These are phyloP conservation scores for Juncus inflexus DNA, from an alignment of 176 grass and related monocot species.

Conservation along the genomic window DNA sequence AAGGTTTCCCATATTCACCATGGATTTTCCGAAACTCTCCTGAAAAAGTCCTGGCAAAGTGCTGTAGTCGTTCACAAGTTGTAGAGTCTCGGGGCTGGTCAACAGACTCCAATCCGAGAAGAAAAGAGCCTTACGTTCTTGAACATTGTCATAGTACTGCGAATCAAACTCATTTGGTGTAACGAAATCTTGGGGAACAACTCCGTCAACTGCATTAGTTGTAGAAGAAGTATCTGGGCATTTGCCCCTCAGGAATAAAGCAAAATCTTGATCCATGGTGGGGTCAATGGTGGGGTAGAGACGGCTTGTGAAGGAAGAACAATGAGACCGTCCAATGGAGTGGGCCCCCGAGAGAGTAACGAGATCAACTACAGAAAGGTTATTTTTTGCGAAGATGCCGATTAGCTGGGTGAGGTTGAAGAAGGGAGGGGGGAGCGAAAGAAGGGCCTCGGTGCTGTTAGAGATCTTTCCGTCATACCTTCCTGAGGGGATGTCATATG, in stretches of 20 bases:
- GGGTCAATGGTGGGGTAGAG: slow-evolving; percentile 1
- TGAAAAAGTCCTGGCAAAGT: slow-evolving; percentile 13
- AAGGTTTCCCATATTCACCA: slow-evolving; percentile 33
- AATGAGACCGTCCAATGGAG: slow-evolving; percentile 45
- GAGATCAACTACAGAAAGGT: slow-evolving; percentile 30
- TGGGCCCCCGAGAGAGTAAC: slow-evolving; percentile 55
- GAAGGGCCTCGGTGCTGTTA: slow-evolving; percentile 8
- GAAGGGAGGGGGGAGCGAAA: slow-evolving; percentile 19
- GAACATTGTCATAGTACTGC: slow-evolving; percentile 41
- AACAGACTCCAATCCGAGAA: slow-evolving; percentile 34
- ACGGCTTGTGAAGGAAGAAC: slow-evolving; percentile 42
- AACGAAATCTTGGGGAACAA: slow-evolving; percentile 26
- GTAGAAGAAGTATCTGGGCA: not conserved
- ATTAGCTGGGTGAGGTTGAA: not conserved
- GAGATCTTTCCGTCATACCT: slow-evolving; percentile 38
- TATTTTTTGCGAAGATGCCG: slow-evolving; percentile 29
- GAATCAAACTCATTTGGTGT: slow-evolving; percentile 31
- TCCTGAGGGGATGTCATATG: slow-evolving; percentile 32
- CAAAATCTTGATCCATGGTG: slow-evolving; percentile 24
- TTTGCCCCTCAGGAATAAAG: slow-evolving; percentile 4
- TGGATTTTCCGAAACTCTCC: slow-evolving; percentile 27
- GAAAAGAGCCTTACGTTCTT: slow-evolving; percentile 28
- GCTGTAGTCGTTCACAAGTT: slow-evolving; percentile 23
- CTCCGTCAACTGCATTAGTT: not conserved
- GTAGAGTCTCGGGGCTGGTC: not conserved